Base-by-base conservation (phyloP, 2,329 filamentous ascomycete genomes). In the Hymenoscyphus linearis region DNA sequence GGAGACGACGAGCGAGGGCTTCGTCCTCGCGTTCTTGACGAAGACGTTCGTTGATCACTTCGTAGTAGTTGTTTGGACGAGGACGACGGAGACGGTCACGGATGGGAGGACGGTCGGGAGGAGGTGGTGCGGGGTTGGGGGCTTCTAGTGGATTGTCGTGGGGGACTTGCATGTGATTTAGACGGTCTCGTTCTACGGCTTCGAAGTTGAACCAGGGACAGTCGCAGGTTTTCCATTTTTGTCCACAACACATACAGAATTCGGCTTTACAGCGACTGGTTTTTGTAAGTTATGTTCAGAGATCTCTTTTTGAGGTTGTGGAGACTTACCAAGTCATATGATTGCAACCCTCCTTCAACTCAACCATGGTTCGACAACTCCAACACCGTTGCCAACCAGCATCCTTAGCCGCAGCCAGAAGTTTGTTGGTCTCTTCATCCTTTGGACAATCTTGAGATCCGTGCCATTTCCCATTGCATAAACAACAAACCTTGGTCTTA, bases 171-270 rank as follows among this genome's bases (percentile, higher is more conserved):
- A 85, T 80, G 62, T 84, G 79, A 14, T 80, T 77, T 10, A 84
- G 72, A 2, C 78, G 78, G 65, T 88, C 85, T 13, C 76, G 76
- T 57, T 85, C 83, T 4, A 77, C 72, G 3, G 71, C 68, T 27
- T 84, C 80, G 68, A 86, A 84, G 71, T 86, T 89, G 78, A 93
- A 92, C 85, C 86, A 90, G 0, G 89, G 87, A 67, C 91, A 96
- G 58, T 89, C 85, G 71, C 91, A 96, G 0, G 81, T 86, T 76
- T 91, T 93, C 91, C 91, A 96, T 68, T 89, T 89, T 35, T 79
- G 72, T 25, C 89, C 91, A 71, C 92, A 96, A 27, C 90, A 82
- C 84, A 95, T 92, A 76, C 92, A 96, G 70, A 96, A 96, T 68
- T 96, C 84, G 31, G 90, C 90, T 59, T 84, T 87, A 70, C 92